These are phyloP conservation scores for Nicotiana rustica DNA, from an alignment of 305 asterid genomes.

Conservation along the genomic window DNA sequence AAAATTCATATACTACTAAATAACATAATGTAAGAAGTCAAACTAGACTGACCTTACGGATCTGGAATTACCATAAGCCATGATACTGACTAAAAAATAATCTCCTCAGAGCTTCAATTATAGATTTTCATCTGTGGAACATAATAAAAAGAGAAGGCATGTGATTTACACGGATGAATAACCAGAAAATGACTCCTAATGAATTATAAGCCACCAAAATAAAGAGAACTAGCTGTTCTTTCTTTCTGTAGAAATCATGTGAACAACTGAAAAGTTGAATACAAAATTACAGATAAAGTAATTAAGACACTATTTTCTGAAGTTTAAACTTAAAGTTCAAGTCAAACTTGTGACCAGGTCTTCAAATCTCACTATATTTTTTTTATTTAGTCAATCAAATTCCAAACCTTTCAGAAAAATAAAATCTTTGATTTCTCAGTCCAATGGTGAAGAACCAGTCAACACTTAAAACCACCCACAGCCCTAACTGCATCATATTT, in stretches of 20 bases:
- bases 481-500: neutral
- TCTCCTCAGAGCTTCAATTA: conserved; percentile 36
- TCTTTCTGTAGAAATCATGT: conserved; percentile 65
- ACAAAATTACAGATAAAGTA: conserved; percentile 42
- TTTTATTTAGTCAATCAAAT: conserved; percentile 35
- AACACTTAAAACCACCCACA: conserved; percentile 27
- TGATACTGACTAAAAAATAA: conserved; percentile 43
- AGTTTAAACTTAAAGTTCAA: conserved; percentile 52
- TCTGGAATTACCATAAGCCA: conserved; percentile 69
- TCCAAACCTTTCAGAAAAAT: conserved; percentile 41
- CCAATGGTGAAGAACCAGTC: conserved; percentile 52
- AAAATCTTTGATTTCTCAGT: conserved; percentile 35
- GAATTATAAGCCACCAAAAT: conserved; percentile 50
- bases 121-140: conserved; percentile 47
- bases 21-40: neutral
- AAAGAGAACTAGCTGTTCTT: conserved; percentile 47
- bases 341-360: conserved; percentile 69
- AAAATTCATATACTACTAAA: neutral
- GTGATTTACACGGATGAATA: conserved; percentile 34
- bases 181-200: conserved; percentile 47
- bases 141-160: conserved; percentile 34
- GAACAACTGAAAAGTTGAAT: conserved; percentile 49
- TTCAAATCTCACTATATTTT: conserved; percentile 41
- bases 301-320: conserved; percentile 33
- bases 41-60: conserved; percentile 65